Conservation (phyloP, 768 basidiomycete species). For the Crucibulum laeve region DNA sequence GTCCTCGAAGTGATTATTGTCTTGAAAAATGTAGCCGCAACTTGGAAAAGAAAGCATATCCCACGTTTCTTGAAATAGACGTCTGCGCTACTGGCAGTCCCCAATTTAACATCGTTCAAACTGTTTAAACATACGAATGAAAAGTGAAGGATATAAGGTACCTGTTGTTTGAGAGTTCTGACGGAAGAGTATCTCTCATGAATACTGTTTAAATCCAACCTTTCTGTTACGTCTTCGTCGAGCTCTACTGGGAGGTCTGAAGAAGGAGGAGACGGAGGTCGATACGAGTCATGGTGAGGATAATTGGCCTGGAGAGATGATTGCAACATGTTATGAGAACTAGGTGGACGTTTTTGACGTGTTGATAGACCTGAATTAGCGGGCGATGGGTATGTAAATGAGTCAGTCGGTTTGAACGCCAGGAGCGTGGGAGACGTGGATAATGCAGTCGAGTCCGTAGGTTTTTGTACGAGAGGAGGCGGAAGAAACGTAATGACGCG, state of each 20-base stretch:
- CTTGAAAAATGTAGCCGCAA: not conserved
- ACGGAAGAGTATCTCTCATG: not conserved
- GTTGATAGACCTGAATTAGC: not conserved
- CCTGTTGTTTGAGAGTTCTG: not conserved
- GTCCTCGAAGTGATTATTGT: not conserved
- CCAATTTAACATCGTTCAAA: not conserved
- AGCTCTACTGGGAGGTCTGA: not conserved
- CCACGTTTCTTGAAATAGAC: not conserved
- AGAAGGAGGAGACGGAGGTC: not conserved
- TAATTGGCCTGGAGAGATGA: not conserved
- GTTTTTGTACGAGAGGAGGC: conserved; percentile 12
- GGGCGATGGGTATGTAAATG: not conserved
- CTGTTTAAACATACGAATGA: not conserved
- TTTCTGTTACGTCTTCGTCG: not conserved
- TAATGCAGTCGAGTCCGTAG: not conserved
- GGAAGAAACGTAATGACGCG: conserved; percentile 21
- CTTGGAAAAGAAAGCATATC: not conserved
- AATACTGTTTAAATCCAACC: not conserved
- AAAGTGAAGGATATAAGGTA: not conserved
- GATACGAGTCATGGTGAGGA: not conserved
- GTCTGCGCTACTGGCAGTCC: not conserved
- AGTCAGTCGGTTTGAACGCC: not conserved
- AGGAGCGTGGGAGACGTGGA: not conserved
- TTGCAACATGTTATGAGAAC: not conserved
- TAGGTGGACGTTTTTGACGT: not conserved